A percentile compares a stretch with the other conserved stretches of the same genome.
These are phyloP conservation scores for Bremia lactucae DNA, from an alignment of 352 stramenopile species.

Conservation along the genomic window DNA sequence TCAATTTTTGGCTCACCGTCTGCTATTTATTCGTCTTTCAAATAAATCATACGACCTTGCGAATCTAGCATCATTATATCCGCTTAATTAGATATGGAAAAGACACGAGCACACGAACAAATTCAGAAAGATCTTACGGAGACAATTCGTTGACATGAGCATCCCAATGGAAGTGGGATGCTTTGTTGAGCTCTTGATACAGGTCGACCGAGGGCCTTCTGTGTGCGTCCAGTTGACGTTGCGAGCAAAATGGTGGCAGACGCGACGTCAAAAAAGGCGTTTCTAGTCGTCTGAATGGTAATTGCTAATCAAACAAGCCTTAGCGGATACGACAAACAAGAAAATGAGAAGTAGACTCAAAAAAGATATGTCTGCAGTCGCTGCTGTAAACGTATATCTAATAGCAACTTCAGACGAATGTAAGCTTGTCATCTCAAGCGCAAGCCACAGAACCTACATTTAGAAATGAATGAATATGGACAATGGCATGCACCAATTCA, in stretches of 20 bases:
- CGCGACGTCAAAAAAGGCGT: conserved; percentile 44
- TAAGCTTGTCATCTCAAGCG: no score
- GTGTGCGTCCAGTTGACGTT: conserved; percentile 45
- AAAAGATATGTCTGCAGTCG: no score
- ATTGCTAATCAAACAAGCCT: no score
- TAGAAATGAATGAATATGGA: no score
- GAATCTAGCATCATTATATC: no score
- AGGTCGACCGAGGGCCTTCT: conserved; percentile 42
- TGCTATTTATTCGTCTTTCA: conserved; percentile 49
- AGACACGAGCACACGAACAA: conserved; percentile 47
- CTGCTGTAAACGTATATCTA: no score
- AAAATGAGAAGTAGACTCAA: no score
- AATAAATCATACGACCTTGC: no score
- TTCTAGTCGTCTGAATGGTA: conserved; percentile 63
- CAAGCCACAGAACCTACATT: no score
- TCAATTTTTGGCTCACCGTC: conserved; percentile 22
- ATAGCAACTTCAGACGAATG: no score
- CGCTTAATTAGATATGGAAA: conserved; percentile 40
- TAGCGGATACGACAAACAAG: no score
- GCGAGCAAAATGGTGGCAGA: conserved; percentile 49
- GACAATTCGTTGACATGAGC: conserved; percentile 51
- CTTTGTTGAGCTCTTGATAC: conserved; percentile 65
- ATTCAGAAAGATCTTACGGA: conserved; percentile 45
- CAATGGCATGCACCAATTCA: no score
- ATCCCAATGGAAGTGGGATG: conserved; percentile 49